A percentile compares a stretch with the other conserved stretches of the same genome.
These are phyloP conservation scores for Asterella californica DNA, from an alignment of 225 moss, liverwort and hornwort genomes.

Conservation along the genomic window DNA sequence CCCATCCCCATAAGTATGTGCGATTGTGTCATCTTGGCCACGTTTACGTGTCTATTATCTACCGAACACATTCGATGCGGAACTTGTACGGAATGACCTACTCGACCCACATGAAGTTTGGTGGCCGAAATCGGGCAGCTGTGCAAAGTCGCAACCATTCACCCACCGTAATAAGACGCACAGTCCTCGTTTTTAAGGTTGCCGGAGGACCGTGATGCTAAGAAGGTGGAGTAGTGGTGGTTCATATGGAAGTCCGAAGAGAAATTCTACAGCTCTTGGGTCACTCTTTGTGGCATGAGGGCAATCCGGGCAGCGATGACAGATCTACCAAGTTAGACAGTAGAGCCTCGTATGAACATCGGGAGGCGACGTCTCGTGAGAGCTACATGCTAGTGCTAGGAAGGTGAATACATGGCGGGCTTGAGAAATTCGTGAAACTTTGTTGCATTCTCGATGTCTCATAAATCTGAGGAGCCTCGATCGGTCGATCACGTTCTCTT, in stretches of 20 bases:
- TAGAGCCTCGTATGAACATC: slow-evolving; percentile 8
- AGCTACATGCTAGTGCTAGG: not conserved
- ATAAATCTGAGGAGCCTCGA: not conserved
- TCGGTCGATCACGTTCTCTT: slow-evolving; percentile 22
- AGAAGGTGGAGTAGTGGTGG: slow-evolving; percentile 8
- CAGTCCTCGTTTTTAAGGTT: not conserved
- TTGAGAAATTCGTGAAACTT: slow-evolving; percentile 16
- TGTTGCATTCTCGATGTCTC: not conserved
- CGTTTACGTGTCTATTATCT: not conserved
- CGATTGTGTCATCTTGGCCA: not conserved
- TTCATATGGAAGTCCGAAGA: slow-evolving; percentile 12
- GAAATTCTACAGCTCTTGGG: slow-evolving; percentile 5
- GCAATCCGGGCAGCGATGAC: slow-evolving; percentile 11
- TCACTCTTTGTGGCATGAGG: slow-evolving; percentile 5
- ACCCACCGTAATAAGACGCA: slow-evolving; percentile 2
- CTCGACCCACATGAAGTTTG: not conserved
- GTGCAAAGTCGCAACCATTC: slow-evolving; percentile 19
- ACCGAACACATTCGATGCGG: slow-evolving; percentile 26
- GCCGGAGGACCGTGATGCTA: slow-evolving; percentile 4
- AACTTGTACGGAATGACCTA: slow-evolving; percentile 6
- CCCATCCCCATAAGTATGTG: not conserved
- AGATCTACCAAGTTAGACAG: slow-evolving; percentile 24
- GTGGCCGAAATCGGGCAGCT: slow-evolving; percentile 17
- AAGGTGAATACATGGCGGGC: not conserved
- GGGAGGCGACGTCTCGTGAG: not conserved